phyloP scores from a whole-genome alignment of 1,284 basidiomycete species.

The Fomitiporia mediterranea region DNA sequence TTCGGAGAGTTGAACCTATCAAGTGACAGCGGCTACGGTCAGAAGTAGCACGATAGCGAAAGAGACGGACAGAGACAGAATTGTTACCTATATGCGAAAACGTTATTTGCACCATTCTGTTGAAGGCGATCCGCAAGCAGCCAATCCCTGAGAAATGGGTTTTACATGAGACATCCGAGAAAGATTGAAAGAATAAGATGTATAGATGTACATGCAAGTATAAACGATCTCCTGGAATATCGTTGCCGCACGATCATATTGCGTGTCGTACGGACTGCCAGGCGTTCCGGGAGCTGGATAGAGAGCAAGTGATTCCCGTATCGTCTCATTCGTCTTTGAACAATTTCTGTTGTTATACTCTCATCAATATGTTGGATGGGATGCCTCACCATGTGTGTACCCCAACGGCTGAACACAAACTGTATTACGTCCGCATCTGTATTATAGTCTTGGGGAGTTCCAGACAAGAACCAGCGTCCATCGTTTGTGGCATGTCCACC shows the following conservation, averaged over 20 bases:
- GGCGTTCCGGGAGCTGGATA: conserved; percentile 35
- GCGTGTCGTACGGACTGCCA: conserved; percentile 35
- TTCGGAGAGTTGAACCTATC: conserved; percentile 32
- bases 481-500: conserved; percentile 44
- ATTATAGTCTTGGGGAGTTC: conserved; percentile 34
- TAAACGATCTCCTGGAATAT: conserved; percentile 40
- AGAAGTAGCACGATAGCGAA: not conserved
- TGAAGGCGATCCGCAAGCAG: conserved; percentile 34
- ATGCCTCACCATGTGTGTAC: conserved; percentile 32
- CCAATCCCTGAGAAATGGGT: conserved; percentile 34
- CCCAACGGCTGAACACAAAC: conserved; percentile 35
- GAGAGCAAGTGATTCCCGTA: conserved; percentile 33
- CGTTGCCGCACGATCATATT: conserved; percentile 38
- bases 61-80: not conserved
- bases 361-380: not conserved
- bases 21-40: not conserved
- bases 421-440: conserved; percentile 38
- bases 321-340: conserved; percentile 35
- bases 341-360: no score
- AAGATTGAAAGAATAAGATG: no score
- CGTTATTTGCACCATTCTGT: conserved; percentile 31
- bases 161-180: not conserved
- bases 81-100: conserved; percentile 29
- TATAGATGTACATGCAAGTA: conserved; percentile 45
- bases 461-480: conserved; percentile 38